phyloP scores from a whole-genome alignment of 2,329 filamentous ascomycete species.

The Aspergillus carbonarius region DNA sequence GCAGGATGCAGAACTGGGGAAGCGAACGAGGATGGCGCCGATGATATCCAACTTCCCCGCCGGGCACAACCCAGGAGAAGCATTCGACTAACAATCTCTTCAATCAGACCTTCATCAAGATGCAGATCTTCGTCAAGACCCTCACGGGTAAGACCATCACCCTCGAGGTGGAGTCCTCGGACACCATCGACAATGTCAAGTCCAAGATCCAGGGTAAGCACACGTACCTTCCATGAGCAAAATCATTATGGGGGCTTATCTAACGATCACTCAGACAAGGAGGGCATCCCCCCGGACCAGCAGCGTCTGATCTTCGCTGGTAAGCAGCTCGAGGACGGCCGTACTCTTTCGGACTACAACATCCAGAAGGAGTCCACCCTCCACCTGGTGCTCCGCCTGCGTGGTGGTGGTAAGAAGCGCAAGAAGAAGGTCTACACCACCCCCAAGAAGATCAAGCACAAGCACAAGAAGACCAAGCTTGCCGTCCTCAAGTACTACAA shows the following conservation, averaged over 20 bases:
- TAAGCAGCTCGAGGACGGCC: slow-evolving; percentile 99
- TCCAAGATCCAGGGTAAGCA: slow-evolving; percentile 76
- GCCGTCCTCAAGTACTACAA: slow-evolving; percentile 99
- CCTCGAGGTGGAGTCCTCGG: slow-evolving; percentile 99
- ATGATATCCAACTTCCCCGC: not conserved
- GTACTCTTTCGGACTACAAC: slow-evolving; percentile 99
- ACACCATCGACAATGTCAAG: slow-evolving; percentile 99
- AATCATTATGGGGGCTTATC: not conserved
- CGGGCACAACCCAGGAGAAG: not conserved
- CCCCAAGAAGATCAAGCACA: slow-evolving; percentile 99
- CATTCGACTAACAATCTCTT: slow-evolving; percentile 17
- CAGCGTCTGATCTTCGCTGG: slow-evolving; percentile 99
- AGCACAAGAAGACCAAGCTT: slow-evolving; percentile 99
- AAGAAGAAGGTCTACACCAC: slow-evolving; percentile 99
- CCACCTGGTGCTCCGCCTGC: slow-evolving; percentile 94
- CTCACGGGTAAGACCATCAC: slow-evolving; percentile 99
- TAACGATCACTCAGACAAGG: slow-evolving; percentile 74
- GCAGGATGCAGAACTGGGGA: not conserved
- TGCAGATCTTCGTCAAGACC: slow-evolving; percentile 61
- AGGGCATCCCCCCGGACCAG: slow-evolving; percentile 98
- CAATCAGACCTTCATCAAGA: slow-evolving; percentile 46
- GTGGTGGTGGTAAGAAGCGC: slow-evolving; percentile 99
- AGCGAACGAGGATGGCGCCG: not conserved
- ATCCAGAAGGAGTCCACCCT: slow-evolving; percentile 99
- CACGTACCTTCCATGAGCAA: not conserved